A percentile compares a stretch with the other conserved stretches of the same genome.
These are phyloP conservation scores for Passalora sequoiae DNA, from an alignment of 2,329 filamentous ascomycete species.

Conservation along the genomic window DNA sequence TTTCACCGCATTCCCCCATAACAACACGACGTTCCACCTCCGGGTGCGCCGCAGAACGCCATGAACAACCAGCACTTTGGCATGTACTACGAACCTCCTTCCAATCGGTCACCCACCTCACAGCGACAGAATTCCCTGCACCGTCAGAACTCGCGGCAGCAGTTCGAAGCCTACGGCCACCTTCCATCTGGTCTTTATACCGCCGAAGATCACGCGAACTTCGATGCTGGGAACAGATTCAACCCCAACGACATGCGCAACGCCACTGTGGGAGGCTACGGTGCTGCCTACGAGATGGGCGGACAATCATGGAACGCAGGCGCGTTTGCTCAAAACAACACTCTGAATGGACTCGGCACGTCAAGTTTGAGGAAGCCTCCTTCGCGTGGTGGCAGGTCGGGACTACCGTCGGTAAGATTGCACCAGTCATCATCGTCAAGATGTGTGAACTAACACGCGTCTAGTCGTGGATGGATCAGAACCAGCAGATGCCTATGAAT, in stretches of 20 bases:
- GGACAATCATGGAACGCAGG: constrained; percentile 77
- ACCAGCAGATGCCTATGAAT: constrained; percentile 42
- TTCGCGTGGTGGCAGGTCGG: constrained; percentile 52
- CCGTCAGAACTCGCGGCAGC: constrained; percentile 67
- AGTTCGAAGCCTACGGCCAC: constrained; percentile 66
- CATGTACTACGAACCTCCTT: constrained; percentile 68
- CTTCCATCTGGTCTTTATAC: constrained; percentile 65
- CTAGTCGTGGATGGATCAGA: constrained; percentile 60
- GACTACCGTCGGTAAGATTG: constrained; percentile 66
- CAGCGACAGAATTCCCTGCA: constrained; percentile 62
- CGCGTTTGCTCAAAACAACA: constrained; percentile 61
- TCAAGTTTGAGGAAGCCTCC: constrained; percentile 44
- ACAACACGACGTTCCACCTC: constrained; percentile 9
- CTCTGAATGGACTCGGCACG: constrained; percentile 43
- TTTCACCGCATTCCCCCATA: constrained; percentile 14
- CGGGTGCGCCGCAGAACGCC: constrained; percentile 5
- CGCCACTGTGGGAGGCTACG: constrained; percentile 56
- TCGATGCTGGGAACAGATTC: constrained; percentile 49
- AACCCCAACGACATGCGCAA: constrained; percentile 51
- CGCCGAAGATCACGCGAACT: constrained; percentile 57
- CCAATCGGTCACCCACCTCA: constrained; percentile 64
- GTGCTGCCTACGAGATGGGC: constrained; percentile 62
- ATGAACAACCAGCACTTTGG: constrained; percentile 43
- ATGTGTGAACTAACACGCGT: constrained; percentile 20
- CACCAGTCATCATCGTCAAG: constrained; percentile 3